Evolutionary conservation across 768 basidiomycete genomes (phyloP).

Genomic region (Daedaleopsis sinensis): DNA sequence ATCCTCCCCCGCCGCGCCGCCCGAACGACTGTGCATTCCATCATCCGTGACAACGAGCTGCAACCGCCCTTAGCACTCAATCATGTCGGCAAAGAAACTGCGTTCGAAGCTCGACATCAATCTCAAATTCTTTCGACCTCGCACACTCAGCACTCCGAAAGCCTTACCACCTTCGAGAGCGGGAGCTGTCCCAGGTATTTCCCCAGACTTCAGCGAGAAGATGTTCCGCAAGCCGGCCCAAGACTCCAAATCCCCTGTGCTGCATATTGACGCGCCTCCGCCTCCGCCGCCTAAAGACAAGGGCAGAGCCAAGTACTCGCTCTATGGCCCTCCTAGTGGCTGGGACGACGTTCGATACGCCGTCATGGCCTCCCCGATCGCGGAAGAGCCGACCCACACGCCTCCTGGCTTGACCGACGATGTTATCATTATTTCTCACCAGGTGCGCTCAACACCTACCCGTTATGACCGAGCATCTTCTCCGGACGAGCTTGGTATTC

Average conservation of each 20-base stretch:
- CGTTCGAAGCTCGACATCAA: conserved; percentile 23
- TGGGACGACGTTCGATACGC: conserved; percentile 24
- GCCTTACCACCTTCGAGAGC: conserved; percentile 1
- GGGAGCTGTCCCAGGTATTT: neutral
- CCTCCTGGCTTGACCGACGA: conserved; percentile 4
- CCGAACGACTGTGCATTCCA: neutral
- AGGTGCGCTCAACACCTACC: conserved; percentile 3
- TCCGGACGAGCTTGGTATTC: conserved; percentile 10
- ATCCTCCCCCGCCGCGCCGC: conserved; percentile 1
- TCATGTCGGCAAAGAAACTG: conserved; percentile 19
- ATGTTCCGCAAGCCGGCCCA: conserved; percentile 8
- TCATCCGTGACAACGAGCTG: neutral
- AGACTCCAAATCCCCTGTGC: neutral
- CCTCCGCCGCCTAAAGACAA: conserved; percentile 25
- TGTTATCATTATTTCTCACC: conserved; percentile 15
- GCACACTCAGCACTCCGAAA: conserved; percentile 2
- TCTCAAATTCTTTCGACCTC: conserved; percentile 17
- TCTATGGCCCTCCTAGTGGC: neutral
- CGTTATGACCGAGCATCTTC: conserved; percentile 3
- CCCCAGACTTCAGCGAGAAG: conserved; percentile 15
- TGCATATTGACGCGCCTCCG: conserved; percentile 4
- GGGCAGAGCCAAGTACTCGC: neutral
- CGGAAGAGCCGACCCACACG: conserved; percentile 4
- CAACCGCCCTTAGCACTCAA: neutral
- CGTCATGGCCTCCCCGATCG: conserved; percentile 17